Conservation (phyloP, 257 asterid species). For the Sherardia arvensis region DNA sequence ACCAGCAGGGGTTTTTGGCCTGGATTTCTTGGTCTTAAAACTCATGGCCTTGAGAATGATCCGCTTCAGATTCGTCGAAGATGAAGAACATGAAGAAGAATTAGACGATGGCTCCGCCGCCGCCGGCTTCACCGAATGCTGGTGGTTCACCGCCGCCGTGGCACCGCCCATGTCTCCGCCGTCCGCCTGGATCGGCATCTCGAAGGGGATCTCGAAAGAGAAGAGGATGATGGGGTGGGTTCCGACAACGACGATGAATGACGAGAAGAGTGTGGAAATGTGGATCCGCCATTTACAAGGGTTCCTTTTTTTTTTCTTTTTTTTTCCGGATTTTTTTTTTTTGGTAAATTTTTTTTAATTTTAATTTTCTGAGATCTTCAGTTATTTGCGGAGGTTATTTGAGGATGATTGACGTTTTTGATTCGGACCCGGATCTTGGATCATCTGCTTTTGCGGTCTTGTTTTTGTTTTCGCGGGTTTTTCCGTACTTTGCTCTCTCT, state of each 20-base stretch:
- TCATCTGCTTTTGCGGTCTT: not conserved
- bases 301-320: not conserved
- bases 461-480: not conserved
- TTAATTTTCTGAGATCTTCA: not conserved
- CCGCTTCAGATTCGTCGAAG: conserved; percentile 41
- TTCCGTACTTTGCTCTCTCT: not conserved
- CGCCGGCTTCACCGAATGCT: conserved; percentile 1
- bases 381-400: conserved; percentile 4
- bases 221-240: conserved; percentile 9
- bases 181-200: conserved; percentile 20
- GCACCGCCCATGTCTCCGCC: conserved; percentile 1
- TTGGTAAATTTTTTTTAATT: no score
- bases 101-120: not conserved
- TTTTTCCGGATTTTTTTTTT: not conserved
- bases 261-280: conserved; percentile 7
- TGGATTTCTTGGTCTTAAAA: conserved; percentile 42
- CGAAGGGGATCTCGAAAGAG: not conserved
- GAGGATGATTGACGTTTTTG: not conserved
- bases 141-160: not conserved
- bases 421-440: not conserved
- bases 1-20: conserved; percentile 41
- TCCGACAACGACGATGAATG: not conserved
- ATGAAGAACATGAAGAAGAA: no score
- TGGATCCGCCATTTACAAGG: conserved; percentile 12
- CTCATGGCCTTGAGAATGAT: conserved; percentile 35